Conservation (phyloP, 768 basidiomycete species). For the Gloeostereum incarnatum region DNA sequence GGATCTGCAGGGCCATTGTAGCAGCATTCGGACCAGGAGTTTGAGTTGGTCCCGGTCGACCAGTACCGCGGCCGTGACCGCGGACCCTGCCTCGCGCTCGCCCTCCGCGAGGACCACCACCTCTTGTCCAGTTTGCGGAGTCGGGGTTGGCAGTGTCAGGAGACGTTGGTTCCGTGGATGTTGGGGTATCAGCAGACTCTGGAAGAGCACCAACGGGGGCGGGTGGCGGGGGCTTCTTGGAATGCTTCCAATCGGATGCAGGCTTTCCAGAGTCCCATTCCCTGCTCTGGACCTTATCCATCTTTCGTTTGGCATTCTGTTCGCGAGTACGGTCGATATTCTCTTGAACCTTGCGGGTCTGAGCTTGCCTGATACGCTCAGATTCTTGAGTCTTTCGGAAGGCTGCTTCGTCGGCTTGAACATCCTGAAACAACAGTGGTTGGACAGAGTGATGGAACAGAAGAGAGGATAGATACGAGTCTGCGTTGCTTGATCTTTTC, state of each 20-base stretch:
- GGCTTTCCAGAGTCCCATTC: conserved; percentile 83
- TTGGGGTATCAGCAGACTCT: conserved; percentile 4
- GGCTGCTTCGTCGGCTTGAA: conserved; percentile 73
- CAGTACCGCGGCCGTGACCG: too few species aligned
- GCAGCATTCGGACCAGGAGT: too few species aligned
- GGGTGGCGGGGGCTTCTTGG: background rate
- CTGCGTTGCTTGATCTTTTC: conserved; percentile 69
- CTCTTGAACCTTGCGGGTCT: conserved; percentile 59
- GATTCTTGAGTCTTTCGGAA: conserved; percentile 62
- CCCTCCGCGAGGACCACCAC: conserved; percentile 18
- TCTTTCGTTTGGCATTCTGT: conserved; percentile 70
- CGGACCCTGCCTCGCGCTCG: conserved; percentile 25
- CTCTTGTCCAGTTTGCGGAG: conserved; percentile 18
- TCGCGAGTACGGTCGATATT: conserved; percentile 62
- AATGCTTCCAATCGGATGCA: conserved; percentile 8
- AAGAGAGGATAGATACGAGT: conserved; percentile 28
- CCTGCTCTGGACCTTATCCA: conserved; percentile 69
- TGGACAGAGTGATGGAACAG: background rate
- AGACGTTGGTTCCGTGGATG: conserved; percentile 3
- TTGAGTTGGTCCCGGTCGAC: too few species aligned
- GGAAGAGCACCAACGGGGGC: conserved; percentile 4
- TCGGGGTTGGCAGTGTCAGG: conserved; percentile 10
- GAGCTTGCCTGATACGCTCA: conserved; percentile 49
- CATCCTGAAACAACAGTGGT: conserved; percentile 41
- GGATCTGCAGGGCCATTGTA: too few species aligned